Evolutionary conservation across 2,329 filamentous ascomycete species (phyloP).

Genomic region (Pseudogymnoascus sp.): DNA sequence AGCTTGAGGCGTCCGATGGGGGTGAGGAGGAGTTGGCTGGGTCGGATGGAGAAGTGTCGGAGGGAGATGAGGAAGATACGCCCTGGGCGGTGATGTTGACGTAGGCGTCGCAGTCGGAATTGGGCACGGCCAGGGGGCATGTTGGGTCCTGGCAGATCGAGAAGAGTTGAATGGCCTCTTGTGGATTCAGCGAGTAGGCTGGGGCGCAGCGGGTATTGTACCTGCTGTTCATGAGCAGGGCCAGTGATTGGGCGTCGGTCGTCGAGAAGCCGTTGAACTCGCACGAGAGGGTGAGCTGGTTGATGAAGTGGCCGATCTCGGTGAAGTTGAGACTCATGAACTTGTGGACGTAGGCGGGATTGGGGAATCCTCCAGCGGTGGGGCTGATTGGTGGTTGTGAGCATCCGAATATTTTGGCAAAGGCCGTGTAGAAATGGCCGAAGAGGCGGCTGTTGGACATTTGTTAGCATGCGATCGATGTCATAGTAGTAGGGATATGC

Average conservation of each 20-base stretch:
- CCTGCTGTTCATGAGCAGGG: conserved; percentile 20
- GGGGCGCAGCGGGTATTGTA: conserved; percentile 27
- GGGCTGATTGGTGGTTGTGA: conserved; percentile 13
- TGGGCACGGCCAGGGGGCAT: conserved; percentile 24
- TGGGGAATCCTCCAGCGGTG: conserved; percentile 14
- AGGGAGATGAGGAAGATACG: not conserved
- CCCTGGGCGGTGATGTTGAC: conserved; percentile 19
- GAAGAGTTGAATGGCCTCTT: conserved; percentile 17
- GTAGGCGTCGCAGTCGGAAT: conserved; percentile 24
- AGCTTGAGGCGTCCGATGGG: conserved; percentile 11
- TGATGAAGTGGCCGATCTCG: conserved; percentile 27
- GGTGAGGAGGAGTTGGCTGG: not conserved
- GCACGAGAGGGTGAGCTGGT: conserved; percentile 23
- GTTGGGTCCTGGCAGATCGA: conserved; percentile 24
- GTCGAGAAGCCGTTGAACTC: conserved; percentile 25
- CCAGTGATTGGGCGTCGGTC: conserved; percentile 20
- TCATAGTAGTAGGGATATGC: not conserved
- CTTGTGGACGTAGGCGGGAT: conserved; percentile 28
- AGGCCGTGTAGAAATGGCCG: conserved; percentile 25
- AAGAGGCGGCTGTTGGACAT: conserved; percentile 22
- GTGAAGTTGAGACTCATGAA: conserved; percentile 27
- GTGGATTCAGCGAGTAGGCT: conserved; percentile 10
- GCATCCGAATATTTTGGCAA: conserved; percentile 25
- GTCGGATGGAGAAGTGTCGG: conserved; percentile 1
- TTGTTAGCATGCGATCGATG: not conserved